Evolutionary conservation across 257 asterid species (phyloP).

Genomic region (Salvia rosmarinus): DNA sequence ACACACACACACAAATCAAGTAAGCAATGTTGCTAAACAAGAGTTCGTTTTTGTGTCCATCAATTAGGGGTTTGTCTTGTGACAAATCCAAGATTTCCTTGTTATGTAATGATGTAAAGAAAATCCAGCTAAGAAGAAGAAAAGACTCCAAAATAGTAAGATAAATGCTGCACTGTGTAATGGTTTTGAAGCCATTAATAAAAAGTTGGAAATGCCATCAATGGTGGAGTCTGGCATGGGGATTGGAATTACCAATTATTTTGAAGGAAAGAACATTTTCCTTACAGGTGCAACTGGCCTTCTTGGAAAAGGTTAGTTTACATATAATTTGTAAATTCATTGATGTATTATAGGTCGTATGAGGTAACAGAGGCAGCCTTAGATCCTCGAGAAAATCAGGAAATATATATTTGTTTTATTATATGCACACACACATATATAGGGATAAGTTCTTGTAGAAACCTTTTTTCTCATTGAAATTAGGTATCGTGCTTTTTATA

Average conservation of each 20-base stretch:
- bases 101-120: not conserved
- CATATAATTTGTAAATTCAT: not conserved
- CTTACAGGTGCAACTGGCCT: constrained; percentile 64
- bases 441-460: too few relatives aligned
- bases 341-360: too few relatives aligned
- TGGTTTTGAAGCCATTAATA: not conserved
- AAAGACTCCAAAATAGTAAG: not conserved
- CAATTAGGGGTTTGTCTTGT: not conserved
- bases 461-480: too few relatives aligned
- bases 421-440: too few relatives aligned
- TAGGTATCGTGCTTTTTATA: too few relatives aligned
- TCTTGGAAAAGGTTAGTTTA: constrained; percentile 56
- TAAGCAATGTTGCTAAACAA: too few relatives aligned
- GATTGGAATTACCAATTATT: constrained; percentile 49
- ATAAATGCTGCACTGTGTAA: not conserved
- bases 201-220: constrained; percentile 5
- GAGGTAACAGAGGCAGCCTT: too few relatives aligned
- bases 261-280: constrained; percentile 50
- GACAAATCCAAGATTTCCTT: constrained; percentile 15
- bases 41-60: too few relatives aligned
- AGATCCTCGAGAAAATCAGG: too few relatives aligned
- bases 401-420: too few relatives aligned
- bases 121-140: not conserved
- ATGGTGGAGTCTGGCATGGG: constrained; percentile 26
- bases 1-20: too few relatives aligned